phyloP scores from a whole-genome alignment of 192 early-diverging fungal genomes.

The Linnemannia zychae region DNA sequence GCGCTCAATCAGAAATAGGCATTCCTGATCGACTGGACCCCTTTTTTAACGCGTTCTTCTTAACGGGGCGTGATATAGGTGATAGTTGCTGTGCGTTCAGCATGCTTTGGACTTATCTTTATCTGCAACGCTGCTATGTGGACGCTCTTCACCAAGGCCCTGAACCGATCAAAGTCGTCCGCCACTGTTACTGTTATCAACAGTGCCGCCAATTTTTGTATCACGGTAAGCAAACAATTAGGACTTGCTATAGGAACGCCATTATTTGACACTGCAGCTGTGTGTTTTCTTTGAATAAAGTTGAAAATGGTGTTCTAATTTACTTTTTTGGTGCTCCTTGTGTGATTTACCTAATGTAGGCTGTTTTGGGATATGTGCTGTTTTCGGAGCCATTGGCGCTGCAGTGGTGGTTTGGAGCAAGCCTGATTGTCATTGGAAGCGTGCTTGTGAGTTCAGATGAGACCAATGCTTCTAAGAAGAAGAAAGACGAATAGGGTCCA shows the following conservation, averaged over 20 bases:
- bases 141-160: slow-evolving; percentile 87
- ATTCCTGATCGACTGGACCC: neutral
- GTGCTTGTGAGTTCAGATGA: slow-evolving; percentile 58
- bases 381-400: slow-evolving; percentile 81
- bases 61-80: slow-evolving; percentile 26
- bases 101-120: slow-evolving; percentile 72
- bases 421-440: slow-evolving; percentile 79
- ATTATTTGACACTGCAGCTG: too few relatives aligned
- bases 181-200: slow-evolving; percentile 83
- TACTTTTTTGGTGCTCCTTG: neutral
- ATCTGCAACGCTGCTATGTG: slow-evolving; percentile 89
- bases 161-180: slow-evolving; percentile 80
- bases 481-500: slow-evolving; percentile 28
- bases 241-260: too few relatives aligned
- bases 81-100: slow-evolving; percentile 56
- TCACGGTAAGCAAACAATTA: slow-evolving; percentile 60
- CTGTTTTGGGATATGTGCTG: slow-evolving; percentile 75
- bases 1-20: slow-evolving; percentile 4
- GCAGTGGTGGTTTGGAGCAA: slow-evolving; percentile 90
- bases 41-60: neutral
- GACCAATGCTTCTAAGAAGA: slow-evolving; percentile 10
- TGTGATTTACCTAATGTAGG: slow-evolving; percentile 58
- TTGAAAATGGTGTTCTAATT: neutral
- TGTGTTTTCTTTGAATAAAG: neutral
- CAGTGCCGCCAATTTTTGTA: slow-evolving; percentile 82